phyloP scores from a whole-genome alignment of 805 yeast genomes.

The Yarrowia divulgata region DNA sequence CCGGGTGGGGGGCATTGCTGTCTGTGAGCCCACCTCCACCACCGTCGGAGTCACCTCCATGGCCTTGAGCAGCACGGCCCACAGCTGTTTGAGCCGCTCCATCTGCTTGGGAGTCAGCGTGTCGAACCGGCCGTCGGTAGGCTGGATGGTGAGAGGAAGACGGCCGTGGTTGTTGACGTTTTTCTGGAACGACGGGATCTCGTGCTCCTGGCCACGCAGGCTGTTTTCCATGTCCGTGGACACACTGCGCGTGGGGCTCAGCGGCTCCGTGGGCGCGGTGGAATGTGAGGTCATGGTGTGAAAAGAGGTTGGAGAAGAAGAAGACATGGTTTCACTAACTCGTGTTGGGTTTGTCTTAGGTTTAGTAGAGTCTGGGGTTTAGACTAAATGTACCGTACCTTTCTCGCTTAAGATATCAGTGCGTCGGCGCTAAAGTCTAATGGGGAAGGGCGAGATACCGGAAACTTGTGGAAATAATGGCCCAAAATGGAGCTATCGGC shows the following conservation, averaged over 20 bases:
- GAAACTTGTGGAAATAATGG: not conserved
- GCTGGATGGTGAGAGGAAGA: slow-evolving; percentile 12
- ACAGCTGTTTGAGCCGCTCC: slow-evolving; percentile 34
- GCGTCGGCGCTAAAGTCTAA: slow-evolving; percentile 8
- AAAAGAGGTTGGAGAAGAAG: slow-evolving; percentile 9
- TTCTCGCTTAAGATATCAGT: slow-evolving; percentile 26
- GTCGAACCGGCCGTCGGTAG: slow-evolving; percentile 23
- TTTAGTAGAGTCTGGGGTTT: slow-evolving; percentile 17
- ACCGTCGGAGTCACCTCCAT: slow-evolving; percentile 1
- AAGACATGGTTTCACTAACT: slow-evolving; percentile 1
- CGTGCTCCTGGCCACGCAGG: slow-evolving; percentile 4
- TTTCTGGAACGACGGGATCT: slow-evolving; percentile 20
- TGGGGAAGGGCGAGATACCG: not conserved
- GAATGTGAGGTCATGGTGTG: slow-evolving; percentile 20
- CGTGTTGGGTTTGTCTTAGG: not conserved
- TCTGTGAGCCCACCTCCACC: slow-evolving; percentile 1
- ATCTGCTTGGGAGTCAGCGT: slow-evolving; percentile 30
- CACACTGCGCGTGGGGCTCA: slow-evolving; percentile 15
- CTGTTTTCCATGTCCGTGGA: slow-evolving; percentile 14
- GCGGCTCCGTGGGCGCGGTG: slow-evolving; percentile 30
- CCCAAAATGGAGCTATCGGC: not conserved
- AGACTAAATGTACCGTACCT: slow-evolving; percentile 17
- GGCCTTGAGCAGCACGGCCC: slow-evolving; percentile 38
- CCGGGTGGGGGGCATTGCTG: not conserved
- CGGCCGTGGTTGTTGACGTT: slow-evolving; percentile 32